A percentile compares a stretch with the other conserved stretches of the same genome.
Evolutionary conservation across 2,329 filamentous ascomycete species (phyloP).

Genomic region (Aulographum hederae): DNA sequence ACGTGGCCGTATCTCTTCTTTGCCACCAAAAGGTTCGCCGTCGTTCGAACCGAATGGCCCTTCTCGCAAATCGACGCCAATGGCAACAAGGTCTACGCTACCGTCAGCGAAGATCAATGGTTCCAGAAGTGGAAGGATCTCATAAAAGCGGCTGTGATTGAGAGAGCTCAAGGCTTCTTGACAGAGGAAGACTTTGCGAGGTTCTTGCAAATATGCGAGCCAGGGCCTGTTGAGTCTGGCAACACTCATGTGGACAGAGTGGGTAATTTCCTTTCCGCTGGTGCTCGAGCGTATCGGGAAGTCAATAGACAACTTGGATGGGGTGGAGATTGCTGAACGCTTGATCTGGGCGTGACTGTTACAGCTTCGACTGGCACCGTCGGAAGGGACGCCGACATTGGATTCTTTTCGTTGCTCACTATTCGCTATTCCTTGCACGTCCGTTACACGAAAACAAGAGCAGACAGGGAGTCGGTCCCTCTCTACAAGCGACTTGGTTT

Average conservation of each 20-base stretch:
- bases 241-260: slow-evolving; percentile 1
- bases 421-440: too few species aligned
- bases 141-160: slow-evolving; percentile 40
- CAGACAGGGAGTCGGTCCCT: too few species aligned
- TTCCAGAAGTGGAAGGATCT: slow-evolving; percentile 43
- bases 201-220: neutral
- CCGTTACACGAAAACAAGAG: too few species aligned
- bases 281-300: slow-evolving; percentile 2
- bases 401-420: too few species aligned
- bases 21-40: slow-evolving; percentile 47
- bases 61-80: slow-evolving; percentile 23
- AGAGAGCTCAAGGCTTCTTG: slow-evolving; percentile 31
- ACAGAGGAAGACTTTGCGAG: slow-evolving; percentile 4
- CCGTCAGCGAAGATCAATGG: slow-evolving; percentile 34
- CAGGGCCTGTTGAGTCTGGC: slow-evolving; percentile 1
- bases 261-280: slow-evolving; percentile 3
- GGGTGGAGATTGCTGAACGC: slow-evolving; percentile 4
- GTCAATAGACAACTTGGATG: slow-evolving; percentile 4
- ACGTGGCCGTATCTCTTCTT: slow-evolving; percentile 54
- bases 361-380: too few species aligned
- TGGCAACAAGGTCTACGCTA: slow-evolving; percentile 29
- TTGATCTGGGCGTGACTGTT: too few species aligned
- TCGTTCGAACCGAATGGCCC: slow-evolving; percentile 42
- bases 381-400: too few species aligned
- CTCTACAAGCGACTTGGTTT: too few species aligned